These are phyloP conservation scores for Yueomyces sp. DNA, from an alignment of 805 yeast species.

Conservation along the genomic window DNA sequence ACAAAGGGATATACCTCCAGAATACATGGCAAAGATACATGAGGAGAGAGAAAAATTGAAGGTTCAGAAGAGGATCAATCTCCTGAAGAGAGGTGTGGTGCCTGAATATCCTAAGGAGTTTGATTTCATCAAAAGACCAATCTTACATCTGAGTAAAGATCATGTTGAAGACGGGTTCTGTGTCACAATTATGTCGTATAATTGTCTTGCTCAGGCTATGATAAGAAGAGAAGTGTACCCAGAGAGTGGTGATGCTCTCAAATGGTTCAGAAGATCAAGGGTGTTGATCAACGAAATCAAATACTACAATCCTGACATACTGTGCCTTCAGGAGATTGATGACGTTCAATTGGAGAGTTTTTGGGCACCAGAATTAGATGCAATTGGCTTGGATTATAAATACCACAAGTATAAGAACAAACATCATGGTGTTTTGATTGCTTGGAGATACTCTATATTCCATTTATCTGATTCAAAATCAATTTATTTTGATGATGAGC, in stretches of 20 bases:
- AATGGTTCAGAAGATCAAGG: slow-evolving; percentile 61
- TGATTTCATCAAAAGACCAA: slow-evolving; percentile 41
- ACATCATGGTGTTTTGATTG: slow-evolving; percentile 69
- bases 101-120: slow-evolving; percentile 18
- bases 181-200: slow-evolving; percentile 59
- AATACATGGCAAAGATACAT: neutral
- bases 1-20: neutral
- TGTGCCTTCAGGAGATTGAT: slow-evolving; percentile 83
- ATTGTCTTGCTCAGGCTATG: slow-evolving; percentile 71
- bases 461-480: slow-evolving; percentile 29
- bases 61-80: neutral
- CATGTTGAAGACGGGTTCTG: slow-evolving; percentile 10
- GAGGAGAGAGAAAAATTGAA: neutral
- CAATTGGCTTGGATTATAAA: slow-evolving; percentile 39
- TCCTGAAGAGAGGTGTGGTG: neutral
- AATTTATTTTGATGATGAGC: slow-evolving; percentile 46
- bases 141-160: slow-evolving; percentile 21
- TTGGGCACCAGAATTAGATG: slow-evolving; percentile 43
- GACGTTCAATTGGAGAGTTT: slow-evolving; percentile 43
- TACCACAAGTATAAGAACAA: slow-evolving; percentile 47
- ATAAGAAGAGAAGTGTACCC: slow-evolving; percentile 71
- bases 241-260: slow-evolving; percentile 58
- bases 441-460: slow-evolving; percentile 38
- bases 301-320: slow-evolving; percentile 55
- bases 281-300: slow-evolving; percentile 51